Percentiles rank a stretch among this genome's conserved stretches.
Evolutionary conservation across 306 rosid genomes (phyloP).

Genomic region (Castanopsis chinensis): DNA sequence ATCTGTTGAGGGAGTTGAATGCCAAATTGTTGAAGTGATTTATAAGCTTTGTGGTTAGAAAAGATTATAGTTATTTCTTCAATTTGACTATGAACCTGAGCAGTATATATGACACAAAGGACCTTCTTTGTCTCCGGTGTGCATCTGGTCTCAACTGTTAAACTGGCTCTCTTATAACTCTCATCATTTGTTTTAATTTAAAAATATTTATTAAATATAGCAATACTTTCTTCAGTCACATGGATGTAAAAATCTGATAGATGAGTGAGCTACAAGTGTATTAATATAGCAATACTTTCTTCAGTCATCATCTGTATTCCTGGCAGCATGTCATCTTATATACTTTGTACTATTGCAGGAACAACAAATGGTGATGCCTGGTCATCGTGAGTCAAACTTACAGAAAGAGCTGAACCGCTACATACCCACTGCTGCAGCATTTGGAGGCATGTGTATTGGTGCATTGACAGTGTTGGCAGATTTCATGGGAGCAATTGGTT

Average conservation of each 20-base stretch:
- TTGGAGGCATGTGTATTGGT: conserved; percentile 90
- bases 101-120: background rate
- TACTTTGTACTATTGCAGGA: conserved; percentile 47
- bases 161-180: too few species aligned
- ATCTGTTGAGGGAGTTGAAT: background rate
- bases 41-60: background rate
- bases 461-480: conserved; percentile 92
- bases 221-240: background rate
- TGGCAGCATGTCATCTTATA: background rate
- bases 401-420: conserved; percentile 86
- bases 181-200: background rate
- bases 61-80: background rate
- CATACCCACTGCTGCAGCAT: conserved; percentile 93
- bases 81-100: background rate
- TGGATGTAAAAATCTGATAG: background rate
- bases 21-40: background rate
- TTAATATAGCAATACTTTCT: too few species aligned
- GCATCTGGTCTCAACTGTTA: background rate
- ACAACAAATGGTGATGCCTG: conserved; percentile 98
- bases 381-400: conserved; percentile 85
- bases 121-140: background rate
- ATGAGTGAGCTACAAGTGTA: background rate
- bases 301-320: background rate
- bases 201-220: background rate
- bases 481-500: conserved; percentile 96